Percentiles rank a stretch among this genome's conserved stretches.
Evolutionary conservation across 2,329 filamentous ascomycete genomes (phyloP).

Genomic region (Colletotrichum sp.): DNA sequence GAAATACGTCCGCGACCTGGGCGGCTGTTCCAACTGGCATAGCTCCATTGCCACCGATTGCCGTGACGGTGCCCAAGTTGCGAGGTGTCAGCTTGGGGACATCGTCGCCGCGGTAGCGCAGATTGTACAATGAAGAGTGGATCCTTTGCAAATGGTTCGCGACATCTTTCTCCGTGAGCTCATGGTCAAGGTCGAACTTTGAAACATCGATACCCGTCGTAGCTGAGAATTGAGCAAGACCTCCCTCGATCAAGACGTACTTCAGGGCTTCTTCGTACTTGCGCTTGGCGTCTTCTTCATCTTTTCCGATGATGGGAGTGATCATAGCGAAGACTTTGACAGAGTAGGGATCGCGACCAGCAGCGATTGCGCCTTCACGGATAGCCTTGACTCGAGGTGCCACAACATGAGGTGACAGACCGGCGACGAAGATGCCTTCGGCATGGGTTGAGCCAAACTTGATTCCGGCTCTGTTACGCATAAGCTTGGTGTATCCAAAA

Average conservation of each 20-base stretch:
- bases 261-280: constrained; percentile 56
- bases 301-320: constrained; percentile 52
- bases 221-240: constrained; percentile 59
- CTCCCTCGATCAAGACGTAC: constrained; percentile 58
- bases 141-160: constrained; percentile 57
- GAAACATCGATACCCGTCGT: constrained; percentile 67
- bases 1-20: constrained; percentile 48
- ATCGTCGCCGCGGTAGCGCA: constrained; percentile 51
- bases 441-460: constrained; percentile 62
- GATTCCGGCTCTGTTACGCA: constrained; percentile 48
- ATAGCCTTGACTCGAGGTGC: constrained; percentile 57
- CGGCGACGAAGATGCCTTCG: constrained; percentile 64
- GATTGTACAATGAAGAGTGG: constrained; percentile 50
- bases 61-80: constrained; percentile 42
- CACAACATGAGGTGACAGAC: constrained; percentile 53
- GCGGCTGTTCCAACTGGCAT: constrained; percentile 40
- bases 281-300: constrained; percentile 55
- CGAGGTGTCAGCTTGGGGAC: constrained; percentile 47
- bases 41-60: constrained; percentile 42
- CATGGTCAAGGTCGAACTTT: constrained; percentile 60
- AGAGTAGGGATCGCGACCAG: constrained; percentile 59
- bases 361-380: constrained; percentile 51
- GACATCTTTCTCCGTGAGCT: constrained; percentile 56
- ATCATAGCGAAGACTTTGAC: constrained; percentile 61
- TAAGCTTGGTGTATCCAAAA: background rate